Evolutionary conservation across 73 alveolate genomes (phyloP), one percentile per base, ranked within the genome.

Genomic region (Symbiodinium natans): DNA sequence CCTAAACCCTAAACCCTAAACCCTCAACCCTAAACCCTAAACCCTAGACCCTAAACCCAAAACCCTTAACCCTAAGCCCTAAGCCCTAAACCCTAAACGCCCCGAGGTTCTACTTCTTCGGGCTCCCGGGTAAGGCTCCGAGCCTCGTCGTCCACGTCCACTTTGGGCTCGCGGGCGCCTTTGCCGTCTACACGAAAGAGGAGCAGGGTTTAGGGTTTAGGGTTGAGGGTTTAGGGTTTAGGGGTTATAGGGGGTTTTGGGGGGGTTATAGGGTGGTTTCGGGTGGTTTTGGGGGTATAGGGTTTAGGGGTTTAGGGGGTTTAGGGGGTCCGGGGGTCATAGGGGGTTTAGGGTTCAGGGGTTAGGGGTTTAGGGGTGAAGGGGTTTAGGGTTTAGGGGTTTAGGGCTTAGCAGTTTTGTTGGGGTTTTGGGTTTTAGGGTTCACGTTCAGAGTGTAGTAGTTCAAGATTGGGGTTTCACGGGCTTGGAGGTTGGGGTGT

Each of bases 151-250:
- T 88, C 33, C 95, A 88, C 43, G 73, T 88, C 33, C 95, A 88
- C 71, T 88, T 88, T n/a, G 95, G 95, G 31, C 63, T 88, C 46
- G 95, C 95, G 21, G 95, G 95, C 41, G 95, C 95, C 86, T 88
- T 88, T 40, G 95, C 95, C 27, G 95, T 88, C 41, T 88, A 88
- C 86, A 56, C 56, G 23, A 86, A 83, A 23, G 86, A 88, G 34
- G 86, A 59, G 46, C 86, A 52, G 68, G 68, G 6, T 27, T 11
- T 43, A 43, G 6, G 11, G 56, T 43, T 11, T 43, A 6, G 11
- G n/a, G n/a, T n/a, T n/a, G n/a, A n/a, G n/a, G n/a, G n/a, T n/a
- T n/a, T n/a, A n/a, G n/a, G n/a, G n/a, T n/a, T n/a, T n/a, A n/a
- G n/a, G n/a, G n/a, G n/a, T n/a, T n/a, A n/a, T n/a, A n/a, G n/a